Conservation (phyloP, 2,329 filamentous ascomycete genomes). For the Claviceps lovelessii region DNA sequence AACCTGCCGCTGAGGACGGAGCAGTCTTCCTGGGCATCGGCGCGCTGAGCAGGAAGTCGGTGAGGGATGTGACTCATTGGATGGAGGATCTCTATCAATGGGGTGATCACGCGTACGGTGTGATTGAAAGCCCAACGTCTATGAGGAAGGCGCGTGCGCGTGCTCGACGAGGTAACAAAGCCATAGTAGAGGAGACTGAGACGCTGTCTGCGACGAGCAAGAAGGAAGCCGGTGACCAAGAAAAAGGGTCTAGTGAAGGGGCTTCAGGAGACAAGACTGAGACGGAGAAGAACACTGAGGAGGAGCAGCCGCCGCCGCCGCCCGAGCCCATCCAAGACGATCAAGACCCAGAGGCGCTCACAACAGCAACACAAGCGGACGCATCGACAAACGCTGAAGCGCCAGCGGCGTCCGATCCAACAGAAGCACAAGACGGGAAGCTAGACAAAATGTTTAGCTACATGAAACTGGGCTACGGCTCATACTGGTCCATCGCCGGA, state of each 20-base stretch:
- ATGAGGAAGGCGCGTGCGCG: constrained; percentile 35
- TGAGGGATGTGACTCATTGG: constrained; percentile 68
- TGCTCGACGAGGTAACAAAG: constrained; percentile 17
- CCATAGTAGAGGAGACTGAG: neutral
- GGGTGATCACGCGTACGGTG: constrained; percentile 72
- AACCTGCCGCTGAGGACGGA: constrained; percentile 61
- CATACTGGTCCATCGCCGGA: constrained; percentile 43
- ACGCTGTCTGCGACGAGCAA: neutral
- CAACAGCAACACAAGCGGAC: neutral
- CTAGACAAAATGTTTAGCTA: constrained; percentile 47
- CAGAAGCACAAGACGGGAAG: constrained; percentile 20
- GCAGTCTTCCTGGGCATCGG: constrained; percentile 75
- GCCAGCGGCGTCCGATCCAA: neutral
- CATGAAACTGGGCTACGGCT: constrained; percentile 52
- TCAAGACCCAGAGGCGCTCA: neutral
- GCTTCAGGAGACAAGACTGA: neutral
- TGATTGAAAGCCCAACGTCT: constrained; percentile 63
- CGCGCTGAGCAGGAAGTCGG: constrained; percentile 52
- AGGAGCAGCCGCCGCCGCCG: neutral
- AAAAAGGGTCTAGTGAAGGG: neutral
- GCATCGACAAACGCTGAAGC: neutral
- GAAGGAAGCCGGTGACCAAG: neutral
- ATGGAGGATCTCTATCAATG: constrained; percentile 76
- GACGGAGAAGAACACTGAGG: neutral
- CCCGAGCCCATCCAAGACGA: neutral